Evolutionary conservation across 169 alveolate species (phyloP), one percentile per base, ranked within the genome.

Genomic region (Perkinsus marinus): DNA sequence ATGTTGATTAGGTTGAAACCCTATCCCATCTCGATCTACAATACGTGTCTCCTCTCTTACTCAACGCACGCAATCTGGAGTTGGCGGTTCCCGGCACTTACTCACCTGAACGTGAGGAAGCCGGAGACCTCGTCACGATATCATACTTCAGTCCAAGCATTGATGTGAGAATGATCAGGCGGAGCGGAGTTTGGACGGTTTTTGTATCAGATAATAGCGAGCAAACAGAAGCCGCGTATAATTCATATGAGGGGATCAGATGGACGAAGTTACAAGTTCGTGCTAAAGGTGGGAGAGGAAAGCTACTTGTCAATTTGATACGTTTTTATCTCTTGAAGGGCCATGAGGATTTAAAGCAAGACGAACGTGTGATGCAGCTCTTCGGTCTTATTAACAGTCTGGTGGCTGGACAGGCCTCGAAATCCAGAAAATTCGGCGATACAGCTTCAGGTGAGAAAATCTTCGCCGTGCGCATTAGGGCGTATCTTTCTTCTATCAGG

Each of bases 211-310:
- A 97, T 97, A 89, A 92, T 97, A 36, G 93, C 94, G 36, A 94
- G 98, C 30, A 97, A 97, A 79, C 96, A 96, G 92, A 97, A 95
- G 90, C 99, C 99, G 7, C 96, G 99, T 90, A 96, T 94, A 79
- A 91, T 97, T 26, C 92, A 93, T n/a, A 95, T 97, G 93, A 94
- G 93, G 93, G 99, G 99, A 68, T 94, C 94, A 36, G 98, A 97
- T 94, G 97, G 97, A 26, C 95, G 96, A 93, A 96, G 95, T 93
- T 97, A 97, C 92, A 92, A 92, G 47, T 97, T 96, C 94, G 93
- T 97, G 57, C 93, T 96, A 43, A 97, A 97, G 96, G 79, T 57
- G 0, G 7, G 79, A 57, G 79, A 13, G 5, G 79, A 19, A 26
- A 19, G 79, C 3, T 57, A 13, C 37, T 19, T 26, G 79, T 13